Conservation (phyloP, 768 basidiomycete species). For the Daedaleopsis sinensis region DNA sequence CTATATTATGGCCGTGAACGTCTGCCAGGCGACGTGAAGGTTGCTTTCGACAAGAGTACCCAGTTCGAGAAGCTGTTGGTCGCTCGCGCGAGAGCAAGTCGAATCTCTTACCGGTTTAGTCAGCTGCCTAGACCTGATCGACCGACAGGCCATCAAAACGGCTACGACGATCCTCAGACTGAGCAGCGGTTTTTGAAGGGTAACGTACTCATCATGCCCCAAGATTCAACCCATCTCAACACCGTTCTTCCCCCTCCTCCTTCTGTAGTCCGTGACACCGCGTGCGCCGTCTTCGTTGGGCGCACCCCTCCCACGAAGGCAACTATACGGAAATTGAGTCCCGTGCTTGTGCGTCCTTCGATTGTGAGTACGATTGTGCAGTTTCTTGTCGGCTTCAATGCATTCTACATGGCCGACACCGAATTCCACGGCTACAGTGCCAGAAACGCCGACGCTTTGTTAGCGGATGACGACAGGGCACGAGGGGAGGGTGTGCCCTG, state of each 20-base stretch:
- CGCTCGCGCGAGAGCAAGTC: neutral
- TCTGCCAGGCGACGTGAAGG: too few species aligned
- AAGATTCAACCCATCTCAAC: neutral
- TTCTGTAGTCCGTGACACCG: neutral
- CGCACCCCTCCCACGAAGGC: neutral
- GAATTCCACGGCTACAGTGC: neutral
- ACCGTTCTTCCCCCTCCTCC: neutral
- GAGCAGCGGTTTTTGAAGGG: neutral
- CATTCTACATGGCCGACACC: neutral
- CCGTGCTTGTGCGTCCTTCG: neutral
- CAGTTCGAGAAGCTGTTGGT: too few species aligned
- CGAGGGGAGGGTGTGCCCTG: neutral
- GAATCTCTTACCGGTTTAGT: neutral
- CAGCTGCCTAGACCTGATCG: neutral
- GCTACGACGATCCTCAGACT: too few species aligned
- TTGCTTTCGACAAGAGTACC: too few species aligned
- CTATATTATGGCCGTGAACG: neutral
- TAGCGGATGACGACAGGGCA: neutral
- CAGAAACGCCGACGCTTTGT: too few species aligned
- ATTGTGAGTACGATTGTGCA: neutral
- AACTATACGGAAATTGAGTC: neutral
- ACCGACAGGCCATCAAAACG: too few species aligned
- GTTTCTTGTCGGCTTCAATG: neutral
- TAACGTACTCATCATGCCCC: neutral
- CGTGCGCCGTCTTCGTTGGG: neutral